These are phyloP conservation scores for Luffa aegyptiaca DNA, from an alignment of 306 rosid genomes.

Conservation along the genomic window DNA sequence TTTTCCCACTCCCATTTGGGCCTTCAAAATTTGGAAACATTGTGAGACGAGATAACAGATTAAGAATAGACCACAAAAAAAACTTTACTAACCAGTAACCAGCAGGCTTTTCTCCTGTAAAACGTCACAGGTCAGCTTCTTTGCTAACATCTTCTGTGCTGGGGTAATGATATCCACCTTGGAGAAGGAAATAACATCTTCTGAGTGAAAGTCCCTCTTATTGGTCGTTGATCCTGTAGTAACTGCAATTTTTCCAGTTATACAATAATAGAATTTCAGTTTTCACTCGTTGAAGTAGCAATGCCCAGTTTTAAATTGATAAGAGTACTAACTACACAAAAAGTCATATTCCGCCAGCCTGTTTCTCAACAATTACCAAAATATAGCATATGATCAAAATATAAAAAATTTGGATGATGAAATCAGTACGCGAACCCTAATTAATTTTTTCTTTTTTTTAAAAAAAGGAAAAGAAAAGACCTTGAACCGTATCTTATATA, in stretches of 20 bases:
- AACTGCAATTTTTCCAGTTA: slow-evolving; percentile 31
- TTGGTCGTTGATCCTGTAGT: slow-evolving; percentile 19
- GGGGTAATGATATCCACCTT: slow-evolving; percentile 83
- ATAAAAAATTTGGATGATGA: background rate
- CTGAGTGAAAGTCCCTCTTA: slow-evolving; percentile 34
- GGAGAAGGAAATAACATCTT: slow-evolving; percentile 63
- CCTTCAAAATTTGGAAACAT: slow-evolving; percentile 32
- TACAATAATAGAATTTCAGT: background rate
- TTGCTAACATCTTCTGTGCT: slow-evolving; percentile 79
- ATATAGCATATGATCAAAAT: background rate
- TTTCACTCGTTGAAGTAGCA: background rate
- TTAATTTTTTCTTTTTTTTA: background rate
- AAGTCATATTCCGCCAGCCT: background rate
- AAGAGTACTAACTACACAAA: background rate
- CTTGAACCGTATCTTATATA: background rate
- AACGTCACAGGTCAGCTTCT: slow-evolving; percentile 72
- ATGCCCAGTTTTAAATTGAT: background rate
- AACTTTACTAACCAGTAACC: slow-evolving; percentile 71
- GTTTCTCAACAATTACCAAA: background rate
- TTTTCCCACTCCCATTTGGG: slow-evolving; percentile 98
- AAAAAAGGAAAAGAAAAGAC: background rate
- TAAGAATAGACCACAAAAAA: background rate
- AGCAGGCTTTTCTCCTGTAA: slow-evolving; percentile 67
- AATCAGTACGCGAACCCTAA: background rate
- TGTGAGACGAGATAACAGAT: slow-evolving; percentile 6